Evolutionary conservation across 1,139 yeast species (phyloP).

Genomic region (Sugiyamaella novakii): DNA sequence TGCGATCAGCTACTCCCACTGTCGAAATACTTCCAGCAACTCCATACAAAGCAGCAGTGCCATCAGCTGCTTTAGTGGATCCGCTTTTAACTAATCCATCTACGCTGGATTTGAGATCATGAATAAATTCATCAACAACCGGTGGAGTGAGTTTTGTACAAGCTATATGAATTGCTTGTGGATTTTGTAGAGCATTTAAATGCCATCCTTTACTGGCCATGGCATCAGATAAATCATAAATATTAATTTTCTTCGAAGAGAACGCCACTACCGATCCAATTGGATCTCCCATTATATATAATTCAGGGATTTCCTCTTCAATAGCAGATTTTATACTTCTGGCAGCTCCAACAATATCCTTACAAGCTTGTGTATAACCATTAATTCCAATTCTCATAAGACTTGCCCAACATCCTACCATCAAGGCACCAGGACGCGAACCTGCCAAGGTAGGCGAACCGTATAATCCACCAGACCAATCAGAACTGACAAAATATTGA

Average conservation of each 20-base stretch:
- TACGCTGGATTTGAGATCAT: constrained; percentile 56
- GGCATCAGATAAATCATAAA: constrained; percentile 75
- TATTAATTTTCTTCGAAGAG: constrained; percentile 57
- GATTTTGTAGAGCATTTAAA: constrained; percentile 79
- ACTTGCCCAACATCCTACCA: constrained; percentile 98
- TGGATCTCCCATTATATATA: constrained; percentile 83
- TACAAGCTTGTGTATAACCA: constrained; percentile 72
- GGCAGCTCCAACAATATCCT: constrained; percentile 67
- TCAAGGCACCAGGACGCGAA: constrained; percentile 93
- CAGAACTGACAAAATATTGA: constrained; percentile 81
- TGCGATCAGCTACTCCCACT: constrained; percentile 77
- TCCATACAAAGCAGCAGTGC: constrained; percentile 88
- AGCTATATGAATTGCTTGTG: constrained; percentile 90
- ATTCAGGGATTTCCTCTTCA: constrained; percentile 49
- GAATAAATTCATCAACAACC: constrained; percentile 62
- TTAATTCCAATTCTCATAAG: constrained; percentile 73
- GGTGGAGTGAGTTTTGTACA: constrained; percentile 71
- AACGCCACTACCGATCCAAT: constrained; percentile 79
- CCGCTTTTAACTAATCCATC: constrained; percentile 44
- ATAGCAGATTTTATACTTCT: constrained; percentile 58
- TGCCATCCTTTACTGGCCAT: constrained; percentile 84
- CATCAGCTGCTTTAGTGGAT: constrained; percentile 41
- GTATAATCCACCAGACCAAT: constrained; percentile 94
- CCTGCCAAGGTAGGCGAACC: constrained; percentile 98
- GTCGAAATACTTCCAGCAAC: constrained; percentile 91